These are phyloP conservation scores for Gaertneriomyces sp. DNA, from an alignment of 192 early-diverging fungal genomes.

Conservation along the genomic window DNA sequence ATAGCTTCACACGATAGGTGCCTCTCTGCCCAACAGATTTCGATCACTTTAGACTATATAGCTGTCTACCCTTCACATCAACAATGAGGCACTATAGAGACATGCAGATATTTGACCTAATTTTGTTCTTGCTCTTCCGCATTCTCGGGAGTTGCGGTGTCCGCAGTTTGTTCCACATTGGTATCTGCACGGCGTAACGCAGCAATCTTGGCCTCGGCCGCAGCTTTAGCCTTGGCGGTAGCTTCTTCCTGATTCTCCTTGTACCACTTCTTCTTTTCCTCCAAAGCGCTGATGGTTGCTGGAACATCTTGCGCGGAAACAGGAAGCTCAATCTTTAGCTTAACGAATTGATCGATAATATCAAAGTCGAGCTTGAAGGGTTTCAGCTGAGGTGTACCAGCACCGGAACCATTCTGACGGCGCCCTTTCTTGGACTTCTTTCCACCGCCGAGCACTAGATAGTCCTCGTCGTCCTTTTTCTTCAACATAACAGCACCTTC, in stretches of 20 bases:
- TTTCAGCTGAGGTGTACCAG: conserved; percentile 40
- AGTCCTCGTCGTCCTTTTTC: conserved; percentile 79
- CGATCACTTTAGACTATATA: too few species aligned
- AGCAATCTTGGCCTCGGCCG: conserved; percentile 81
- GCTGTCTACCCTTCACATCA: too few species aligned
- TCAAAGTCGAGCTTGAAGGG: conserved; percentile 60
- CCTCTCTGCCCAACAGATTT: too few species aligned
- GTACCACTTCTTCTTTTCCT: conserved; percentile 67
- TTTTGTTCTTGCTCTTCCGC: too few species aligned
- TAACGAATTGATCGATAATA: conserved; percentile 72
- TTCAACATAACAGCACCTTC: conserved; percentile 68
- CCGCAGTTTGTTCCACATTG: not conserved
- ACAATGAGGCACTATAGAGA: too few species aligned
- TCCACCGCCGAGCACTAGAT: conserved; percentile 64
- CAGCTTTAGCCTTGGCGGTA: conserved; percentile 82
- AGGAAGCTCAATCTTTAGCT: conserved; percentile 78
- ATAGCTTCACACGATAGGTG: too few species aligned
- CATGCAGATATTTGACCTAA: too few species aligned
- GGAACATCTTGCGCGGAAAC: conserved; percentile 64
- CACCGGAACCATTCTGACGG: conserved; percentile 40
- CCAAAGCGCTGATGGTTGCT: conserved; percentile 67
- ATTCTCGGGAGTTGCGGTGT: too few species aligned
- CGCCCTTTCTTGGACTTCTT: conserved; percentile 59
- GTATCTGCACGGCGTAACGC: conserved; percentile 40
- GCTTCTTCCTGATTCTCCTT: conserved; percentile 70